Evolutionary conservation across 2,329 filamentous ascomycete species (phyloP), one percentile per base, ranked within the genome.

Genomic region (Graphilbum ipis-grandicollis): DNA sequence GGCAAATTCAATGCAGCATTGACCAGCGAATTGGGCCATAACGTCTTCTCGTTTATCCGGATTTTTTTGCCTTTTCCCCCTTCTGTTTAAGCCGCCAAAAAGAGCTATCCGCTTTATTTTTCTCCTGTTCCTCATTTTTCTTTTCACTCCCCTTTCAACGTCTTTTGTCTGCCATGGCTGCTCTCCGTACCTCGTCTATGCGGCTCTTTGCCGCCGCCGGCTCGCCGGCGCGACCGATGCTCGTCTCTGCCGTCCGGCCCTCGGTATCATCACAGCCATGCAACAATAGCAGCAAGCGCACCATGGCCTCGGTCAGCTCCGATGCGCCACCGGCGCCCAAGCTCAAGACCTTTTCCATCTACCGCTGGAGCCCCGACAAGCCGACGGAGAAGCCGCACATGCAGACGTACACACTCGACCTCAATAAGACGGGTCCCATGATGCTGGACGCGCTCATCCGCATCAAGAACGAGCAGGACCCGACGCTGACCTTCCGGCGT

Each of bases 371-470:
- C 58, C 90, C 90, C 43, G 90, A 96, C 56, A 71, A 77, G 56
- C 90, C 90, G 41, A 75, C 76, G 52, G 77, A 82, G 60, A 98
- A 98, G 76, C 90, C 90, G 43, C 71, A 68, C 58, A 93, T 98
- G 82, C 85, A 98, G 68, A 74, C 72, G 48, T 98, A 96, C 65
- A 82, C 81, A 26, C 68, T 98, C 52, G 90, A 98, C 56, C 65
- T 98, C 50, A 96, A 96, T 70, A 94, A 96, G 79, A 98, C 90
- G 31, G 90, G 90, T 23, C 90, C 90, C 48, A 98, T 98, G 90
- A 78, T 98, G 63, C 64, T 98, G 52, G 90, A 98, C 59, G 90
- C 90, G 39, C 66, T 98, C 51, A 90, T 98, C 58, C 71, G 88
- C 51, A 94, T 98, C 64, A 98, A 98, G 80, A 98, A 98, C 61